These are phyloP conservation scores for Fonsecaea pedrosoi DNA, from an alignment of 2,329 filamentous ascomycete species.

Conservation along the genomic window DNA sequence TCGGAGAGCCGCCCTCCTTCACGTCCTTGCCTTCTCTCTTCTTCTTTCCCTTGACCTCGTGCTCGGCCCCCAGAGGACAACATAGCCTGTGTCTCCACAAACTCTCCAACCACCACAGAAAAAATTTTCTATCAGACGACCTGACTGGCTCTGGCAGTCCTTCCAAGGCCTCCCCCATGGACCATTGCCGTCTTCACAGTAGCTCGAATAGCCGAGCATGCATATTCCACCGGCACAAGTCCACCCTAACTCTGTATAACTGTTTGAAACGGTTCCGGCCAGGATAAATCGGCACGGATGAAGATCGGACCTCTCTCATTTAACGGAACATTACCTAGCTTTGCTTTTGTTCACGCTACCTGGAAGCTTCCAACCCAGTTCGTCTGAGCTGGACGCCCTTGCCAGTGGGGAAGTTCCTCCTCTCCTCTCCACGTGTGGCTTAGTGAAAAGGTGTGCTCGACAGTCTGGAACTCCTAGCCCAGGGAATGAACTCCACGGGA, in stretches of 20 bases:
- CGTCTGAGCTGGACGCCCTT: background rate
- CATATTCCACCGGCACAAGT: slow-evolving; percentile 16
- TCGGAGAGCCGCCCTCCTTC: slow-evolving; percentile 15
- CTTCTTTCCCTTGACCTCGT: slow-evolving; percentile 3
- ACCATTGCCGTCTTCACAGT: background rate
- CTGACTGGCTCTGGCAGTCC: background rate
- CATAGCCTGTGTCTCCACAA: background rate
- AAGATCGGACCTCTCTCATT: slow-evolving; percentile 3
- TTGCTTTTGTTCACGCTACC: background rate
- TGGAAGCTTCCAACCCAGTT: background rate
- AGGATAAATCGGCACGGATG: slow-evolving; percentile 29
- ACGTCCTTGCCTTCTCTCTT: background rate
- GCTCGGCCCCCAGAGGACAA: background rate
- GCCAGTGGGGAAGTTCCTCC: slow-evolving; percentile 21
- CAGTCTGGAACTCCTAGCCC: background rate
- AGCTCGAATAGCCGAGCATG: slow-evolving; percentile 14
- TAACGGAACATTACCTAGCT: slow-evolving; percentile 19
- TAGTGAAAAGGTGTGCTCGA: slow-evolving; percentile 8
- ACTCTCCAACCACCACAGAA: slow-evolving; percentile 6
- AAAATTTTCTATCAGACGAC: slow-evolving; percentile 1
- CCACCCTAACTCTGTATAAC: background rate
- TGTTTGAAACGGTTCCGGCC: slow-evolving; percentile 4
- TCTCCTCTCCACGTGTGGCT: slow-evolving; percentile 22
- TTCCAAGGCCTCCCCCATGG: background rate
- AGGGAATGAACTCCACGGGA: background rate